phyloP scores from a whole-genome alignment of 768 basidiomycete species.

The Mycena venus region DNA sequence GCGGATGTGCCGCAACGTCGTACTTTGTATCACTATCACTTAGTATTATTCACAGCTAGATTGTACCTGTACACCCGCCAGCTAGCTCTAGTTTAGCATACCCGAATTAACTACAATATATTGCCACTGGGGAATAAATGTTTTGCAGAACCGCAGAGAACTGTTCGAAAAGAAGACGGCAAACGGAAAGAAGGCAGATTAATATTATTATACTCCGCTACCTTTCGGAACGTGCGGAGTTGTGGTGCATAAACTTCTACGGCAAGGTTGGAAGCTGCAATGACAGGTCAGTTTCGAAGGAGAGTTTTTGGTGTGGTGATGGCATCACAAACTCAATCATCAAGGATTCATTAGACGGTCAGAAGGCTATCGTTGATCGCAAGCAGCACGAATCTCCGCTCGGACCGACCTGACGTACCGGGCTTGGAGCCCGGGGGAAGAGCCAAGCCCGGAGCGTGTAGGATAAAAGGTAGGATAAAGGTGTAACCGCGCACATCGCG shows the following conservation, averaged over 20 bases:
- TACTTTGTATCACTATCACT: constrained; percentile 20
- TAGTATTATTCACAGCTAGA: constrained; percentile 26
- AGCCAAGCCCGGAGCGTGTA: too few species aligned
- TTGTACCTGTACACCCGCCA: constrained; percentile 22
- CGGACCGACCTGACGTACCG: too few species aligned
- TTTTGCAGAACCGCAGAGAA: neutral
- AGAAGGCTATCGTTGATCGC: neutral
- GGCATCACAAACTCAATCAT: constrained; percentile 22
- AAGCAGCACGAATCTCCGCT: too few species aligned
- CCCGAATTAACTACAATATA: constrained; percentile 31
- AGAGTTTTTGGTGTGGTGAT: neutral
- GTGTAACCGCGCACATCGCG: too few species aligned
- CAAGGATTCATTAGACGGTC: neutral
- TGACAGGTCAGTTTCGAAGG: neutral
- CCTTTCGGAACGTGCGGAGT: too few species aligned
- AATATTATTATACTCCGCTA: too few species aligned
- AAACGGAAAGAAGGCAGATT: too few species aligned
- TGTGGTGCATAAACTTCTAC: neutral
- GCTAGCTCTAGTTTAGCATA: constrained; percentile 28
- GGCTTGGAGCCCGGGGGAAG: too few species aligned
- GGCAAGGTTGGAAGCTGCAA: neutral
- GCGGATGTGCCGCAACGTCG: neutral
- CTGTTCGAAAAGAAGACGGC: neutral
- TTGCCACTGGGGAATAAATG: constrained; percentile 15
- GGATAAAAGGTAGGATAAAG: neutral